These are phyloP conservation scores for Fusarium hostae DNA, from an alignment of 2,329 filamentous ascomycete genomes.

Conservation along the genomic window DNA sequence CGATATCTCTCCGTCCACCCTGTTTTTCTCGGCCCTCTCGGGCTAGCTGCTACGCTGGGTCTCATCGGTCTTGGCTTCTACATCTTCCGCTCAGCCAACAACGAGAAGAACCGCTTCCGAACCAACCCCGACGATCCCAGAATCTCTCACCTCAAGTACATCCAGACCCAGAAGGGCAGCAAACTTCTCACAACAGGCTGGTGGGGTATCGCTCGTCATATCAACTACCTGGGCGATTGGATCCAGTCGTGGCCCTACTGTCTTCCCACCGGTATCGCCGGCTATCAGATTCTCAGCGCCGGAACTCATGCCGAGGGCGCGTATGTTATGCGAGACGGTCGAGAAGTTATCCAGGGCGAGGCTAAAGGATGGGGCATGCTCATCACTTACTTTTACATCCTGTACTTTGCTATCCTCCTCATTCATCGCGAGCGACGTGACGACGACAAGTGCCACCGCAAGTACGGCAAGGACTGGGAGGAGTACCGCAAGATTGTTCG, in stretches of 20 bases:
- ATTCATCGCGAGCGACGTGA: constrained; percentile 88
- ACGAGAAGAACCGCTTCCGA: constrained; percentile 94
- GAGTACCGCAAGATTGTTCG: constrained; percentile 85
- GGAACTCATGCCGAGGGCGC: constrained; percentile 63
- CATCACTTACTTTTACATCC: constrained; percentile 92
- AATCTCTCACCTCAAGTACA: constrained; percentile 83
- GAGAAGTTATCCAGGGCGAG: constrained; percentile 75
- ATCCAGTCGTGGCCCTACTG: constrained; percentile 92
- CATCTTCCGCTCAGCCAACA: constrained; percentile 95
- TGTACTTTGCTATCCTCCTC: constrained; percentile 90
- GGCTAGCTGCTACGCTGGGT: constrained; percentile 71
- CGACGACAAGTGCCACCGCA: constrained; percentile 88
- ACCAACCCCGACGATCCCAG: constrained; percentile 84
- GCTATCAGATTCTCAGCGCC: constrained; percentile 76
- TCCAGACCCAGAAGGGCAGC: constrained; percentile 84
- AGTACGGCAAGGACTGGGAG: constrained; percentile 94
- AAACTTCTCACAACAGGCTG: constrained; percentile 86
- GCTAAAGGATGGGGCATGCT: constrained; percentile 86
- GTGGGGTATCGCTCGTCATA: constrained; percentile 93
- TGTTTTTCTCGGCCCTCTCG: constrained; percentile 76
- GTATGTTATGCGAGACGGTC: constrained; percentile 67
- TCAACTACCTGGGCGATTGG: constrained; percentile 98
- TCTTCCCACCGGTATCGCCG: constrained; percentile 85
- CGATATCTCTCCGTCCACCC: constrained; percentile 88
- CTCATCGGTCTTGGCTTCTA: constrained; percentile 81